Conservation (phyloP, 495 filamentous ascomycete genomes). For the Hypoxylon trugodes region DNA sequence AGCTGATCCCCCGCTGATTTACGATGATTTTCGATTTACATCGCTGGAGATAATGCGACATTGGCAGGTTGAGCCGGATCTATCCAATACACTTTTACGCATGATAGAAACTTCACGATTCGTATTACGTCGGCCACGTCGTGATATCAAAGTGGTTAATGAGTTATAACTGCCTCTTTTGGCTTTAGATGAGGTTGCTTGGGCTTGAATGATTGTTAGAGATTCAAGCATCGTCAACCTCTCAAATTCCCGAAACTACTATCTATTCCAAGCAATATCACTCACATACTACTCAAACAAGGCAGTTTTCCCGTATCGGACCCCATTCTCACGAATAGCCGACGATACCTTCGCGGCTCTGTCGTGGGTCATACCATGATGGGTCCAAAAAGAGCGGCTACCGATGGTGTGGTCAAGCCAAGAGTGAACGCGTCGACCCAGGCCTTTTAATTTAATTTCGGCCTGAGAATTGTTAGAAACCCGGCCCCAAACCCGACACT, state of each 20-base stretch:
- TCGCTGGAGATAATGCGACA: not conserved
- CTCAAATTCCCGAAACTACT: not conserved
- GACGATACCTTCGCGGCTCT: slow-evolving; percentile 26
- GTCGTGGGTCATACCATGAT: slow-evolving; percentile 24
- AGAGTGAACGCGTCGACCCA: slow-evolving; percentile 1
- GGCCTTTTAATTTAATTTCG: slow-evolving; percentile 33
- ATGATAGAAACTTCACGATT: slow-evolving; percentile 11
- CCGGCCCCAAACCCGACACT: not conserved
- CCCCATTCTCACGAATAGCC: slow-evolving; percentile 12
- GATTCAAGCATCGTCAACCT: not conserved
- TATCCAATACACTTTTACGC: not conserved
- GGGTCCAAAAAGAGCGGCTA: slow-evolving; percentile 17
- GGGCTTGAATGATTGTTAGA: not conserved
- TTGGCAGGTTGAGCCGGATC: slow-evolving; percentile 25
- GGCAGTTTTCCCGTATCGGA: slow-evolving; percentile 7
- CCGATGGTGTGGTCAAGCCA: slow-evolving; percentile 28
- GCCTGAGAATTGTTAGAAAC: slow-evolving; percentile 12
- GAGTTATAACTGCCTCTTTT: not conserved
- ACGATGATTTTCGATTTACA: not conserved
- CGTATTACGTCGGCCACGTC: slow-evolving; percentile 4
- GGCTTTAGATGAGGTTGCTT: not conserved
- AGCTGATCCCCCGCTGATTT: slow-evolving; percentile 37
- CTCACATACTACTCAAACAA: too few relatives aligned
- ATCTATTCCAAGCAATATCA: too few relatives aligned
- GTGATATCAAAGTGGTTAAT: not conserved